Percentiles rank a stretch among this genome's conserved stretches.
Conservation (phyloP, 2,329 filamentous ascomycete genomes). For the Calonectria hawksworthii region DNA sequence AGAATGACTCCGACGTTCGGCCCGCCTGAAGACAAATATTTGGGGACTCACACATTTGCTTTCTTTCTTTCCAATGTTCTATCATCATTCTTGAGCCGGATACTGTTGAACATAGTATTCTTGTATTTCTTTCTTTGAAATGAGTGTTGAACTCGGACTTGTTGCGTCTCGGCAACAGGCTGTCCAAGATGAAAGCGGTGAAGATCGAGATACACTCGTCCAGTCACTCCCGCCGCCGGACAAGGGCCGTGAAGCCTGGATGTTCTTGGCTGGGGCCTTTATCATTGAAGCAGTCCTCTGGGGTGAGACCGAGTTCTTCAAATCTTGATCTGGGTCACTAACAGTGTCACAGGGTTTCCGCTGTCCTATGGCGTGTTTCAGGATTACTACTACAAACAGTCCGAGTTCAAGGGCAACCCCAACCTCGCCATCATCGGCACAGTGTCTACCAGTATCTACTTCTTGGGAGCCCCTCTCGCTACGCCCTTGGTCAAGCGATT, state of each 20-base stretch:
- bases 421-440: constrained; percentile 34
- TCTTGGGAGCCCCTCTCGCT: constrained; percentile 30
- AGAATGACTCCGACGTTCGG: neutral
- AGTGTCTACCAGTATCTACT: constrained; percentile 32
- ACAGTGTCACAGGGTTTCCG: constrained; percentile 25
- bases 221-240: neutral
- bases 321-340: neutral
- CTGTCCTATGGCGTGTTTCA: constrained; percentile 36
- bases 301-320: constrained; percentile 27
- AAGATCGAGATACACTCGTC: neutral
- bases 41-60: neutral
- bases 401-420: constrained; percentile 26
- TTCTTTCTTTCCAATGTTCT: neutral
- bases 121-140: neutral
- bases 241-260: neutral
- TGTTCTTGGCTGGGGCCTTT: constrained; percentile 23
- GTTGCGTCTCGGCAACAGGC: neutral
- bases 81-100: too few relatives aligned
- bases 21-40: neutral
- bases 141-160: neutral
- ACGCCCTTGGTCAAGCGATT: constrained; percentile 33
- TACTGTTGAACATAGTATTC: neutral
- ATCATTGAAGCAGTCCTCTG: constrained; percentile 43
- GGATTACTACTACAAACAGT: constrained; percentile 33
- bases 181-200: neutral